Conservation (phyloP, 2,329 filamentous ascomycete species). For the Zymoseptoria passerinii region DNA sequence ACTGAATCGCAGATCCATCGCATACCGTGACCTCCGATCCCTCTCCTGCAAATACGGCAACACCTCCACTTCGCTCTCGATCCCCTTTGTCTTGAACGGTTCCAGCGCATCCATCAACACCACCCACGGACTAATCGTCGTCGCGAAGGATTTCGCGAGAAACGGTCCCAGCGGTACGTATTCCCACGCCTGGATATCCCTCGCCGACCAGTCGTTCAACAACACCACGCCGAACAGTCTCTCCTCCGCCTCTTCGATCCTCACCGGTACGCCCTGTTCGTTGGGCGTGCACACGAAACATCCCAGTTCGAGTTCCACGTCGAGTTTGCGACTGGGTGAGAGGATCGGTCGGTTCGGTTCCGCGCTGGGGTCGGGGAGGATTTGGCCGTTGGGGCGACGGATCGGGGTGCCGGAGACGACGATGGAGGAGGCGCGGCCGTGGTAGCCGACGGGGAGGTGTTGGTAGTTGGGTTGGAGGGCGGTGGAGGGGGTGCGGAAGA, state of each 20-base stretch:
- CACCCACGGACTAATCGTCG: constrained; percentile 70
- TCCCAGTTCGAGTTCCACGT: constrained; percentile 74
- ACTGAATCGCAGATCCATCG: constrained; percentile 62
- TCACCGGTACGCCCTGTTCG: constrained; percentile 54
- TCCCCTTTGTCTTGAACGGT: constrained; percentile 53
- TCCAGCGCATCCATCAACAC: constrained; percentile 68
- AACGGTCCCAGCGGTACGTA: constrained; percentile 72
- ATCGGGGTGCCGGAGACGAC: constrained; percentile 67
- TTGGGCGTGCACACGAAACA: constrained; percentile 63
- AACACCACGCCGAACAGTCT: constrained; percentile 72
- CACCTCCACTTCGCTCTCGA: constrained; percentile 48
- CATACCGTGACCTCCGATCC: constrained; percentile 52
- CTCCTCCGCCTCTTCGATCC: constrained; percentile 57
- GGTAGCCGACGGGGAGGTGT: constrained; percentile 73
- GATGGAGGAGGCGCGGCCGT: constrained; percentile 67
- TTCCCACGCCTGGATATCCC: constrained; percentile 78
- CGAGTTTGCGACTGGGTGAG: constrained; percentile 56
- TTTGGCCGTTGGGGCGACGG: constrained; percentile 66
- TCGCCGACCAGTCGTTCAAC: constrained; percentile 80
- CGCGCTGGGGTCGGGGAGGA: constrained; percentile 55
- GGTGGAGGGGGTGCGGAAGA: constrained; percentile 65
- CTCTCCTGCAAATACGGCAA: constrained; percentile 59
- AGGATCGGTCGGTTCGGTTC: constrained; percentile 56
- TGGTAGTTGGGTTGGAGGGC: constrained; percentile 75
- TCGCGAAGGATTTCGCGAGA: constrained; percentile 76